Evolutionary conservation across 2,329 filamentous ascomycete species (phyloP).

Genomic region (Calonectria honghensis): DNA sequence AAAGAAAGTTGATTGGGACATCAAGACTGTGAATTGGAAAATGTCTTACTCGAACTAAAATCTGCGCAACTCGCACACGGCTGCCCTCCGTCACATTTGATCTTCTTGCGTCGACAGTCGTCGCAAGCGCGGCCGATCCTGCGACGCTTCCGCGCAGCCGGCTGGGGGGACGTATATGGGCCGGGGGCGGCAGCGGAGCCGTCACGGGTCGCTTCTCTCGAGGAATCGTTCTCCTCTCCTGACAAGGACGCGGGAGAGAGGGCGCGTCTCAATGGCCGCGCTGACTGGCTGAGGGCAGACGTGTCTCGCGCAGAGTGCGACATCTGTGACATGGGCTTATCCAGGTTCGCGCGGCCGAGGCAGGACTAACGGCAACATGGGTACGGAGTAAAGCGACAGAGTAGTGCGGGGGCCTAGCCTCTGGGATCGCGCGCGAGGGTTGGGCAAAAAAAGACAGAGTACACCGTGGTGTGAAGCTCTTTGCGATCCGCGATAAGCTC

Average conservation of each 20-base stretch:
- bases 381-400: background rate
- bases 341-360: background rate
- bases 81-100: constrained; percentile 1
- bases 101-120: constrained; percentile 9
- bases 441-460: background rate
- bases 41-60: background rate
- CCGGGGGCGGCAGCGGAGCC: background rate
- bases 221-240: background rate
- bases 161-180: background rate
- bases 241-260: background rate
- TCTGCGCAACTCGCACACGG: background rate
- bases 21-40: background rate
- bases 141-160: constrained; percentile 3
- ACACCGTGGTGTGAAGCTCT: background rate
- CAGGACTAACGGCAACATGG: background rate
- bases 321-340: background rate
- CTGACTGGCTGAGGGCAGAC: background rate
- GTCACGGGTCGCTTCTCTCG: background rate
- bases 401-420: too few relatives aligned
- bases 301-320: background rate
- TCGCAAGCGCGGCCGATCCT: background rate
- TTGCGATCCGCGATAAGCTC: background rate
- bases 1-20: background rate
- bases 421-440: too few relatives aligned
- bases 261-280: background rate